phyloP scores from a whole-genome alignment of 495 filamentous ascomycete species.

The Lophiostoma macrostomum region DNA sequence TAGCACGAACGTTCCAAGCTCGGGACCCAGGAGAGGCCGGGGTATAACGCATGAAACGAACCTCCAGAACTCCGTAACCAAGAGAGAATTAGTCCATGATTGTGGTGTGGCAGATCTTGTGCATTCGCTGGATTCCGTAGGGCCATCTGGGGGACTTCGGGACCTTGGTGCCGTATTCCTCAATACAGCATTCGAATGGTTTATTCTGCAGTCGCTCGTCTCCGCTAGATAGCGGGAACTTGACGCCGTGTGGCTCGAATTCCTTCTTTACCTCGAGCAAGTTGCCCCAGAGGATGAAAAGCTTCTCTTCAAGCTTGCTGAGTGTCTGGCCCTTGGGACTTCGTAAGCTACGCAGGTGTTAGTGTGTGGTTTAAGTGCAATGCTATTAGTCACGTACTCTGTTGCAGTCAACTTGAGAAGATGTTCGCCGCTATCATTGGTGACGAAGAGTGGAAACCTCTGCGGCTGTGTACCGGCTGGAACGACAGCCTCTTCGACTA shows the following conservation, averaged over 20 bases:
- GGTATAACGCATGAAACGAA: no score
- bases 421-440: slow-evolving; percentile 60
- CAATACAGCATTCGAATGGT: slow-evolving; percentile 60
- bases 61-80: no score
- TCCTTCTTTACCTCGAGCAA: slow-evolving; percentile 44
- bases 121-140: slow-evolving; percentile 49
- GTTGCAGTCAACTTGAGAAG: slow-evolving; percentile 64
- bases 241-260: slow-evolving; percentile 7
- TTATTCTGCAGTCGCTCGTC: slow-evolving; percentile 34
- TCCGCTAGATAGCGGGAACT: neutral
- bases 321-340: slow-evolving; percentile 52
- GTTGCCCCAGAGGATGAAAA: slow-evolving; percentile 83
- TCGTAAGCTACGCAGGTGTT: no score
- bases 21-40: no score
- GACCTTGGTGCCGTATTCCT: slow-evolving; percentile 55
- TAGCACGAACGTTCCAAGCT: no score
- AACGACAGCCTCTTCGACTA: slow-evolving; percentile 34
- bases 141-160: slow-evolving; percentile 30
- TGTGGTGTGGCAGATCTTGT: slow-evolving; percentile 54
- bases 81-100: slow-evolving; percentile 40
- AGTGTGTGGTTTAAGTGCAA: no score
- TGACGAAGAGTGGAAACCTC: slow-evolving; percentile 62
- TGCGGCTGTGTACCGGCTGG: slow-evolving; percentile 3
- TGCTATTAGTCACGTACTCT: no score
- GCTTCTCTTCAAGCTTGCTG: slow-evolving; percentile 58